Conservation (phyloP, 495 filamentous ascomycete genomes). For the Chaetomium tenue region DNA sequence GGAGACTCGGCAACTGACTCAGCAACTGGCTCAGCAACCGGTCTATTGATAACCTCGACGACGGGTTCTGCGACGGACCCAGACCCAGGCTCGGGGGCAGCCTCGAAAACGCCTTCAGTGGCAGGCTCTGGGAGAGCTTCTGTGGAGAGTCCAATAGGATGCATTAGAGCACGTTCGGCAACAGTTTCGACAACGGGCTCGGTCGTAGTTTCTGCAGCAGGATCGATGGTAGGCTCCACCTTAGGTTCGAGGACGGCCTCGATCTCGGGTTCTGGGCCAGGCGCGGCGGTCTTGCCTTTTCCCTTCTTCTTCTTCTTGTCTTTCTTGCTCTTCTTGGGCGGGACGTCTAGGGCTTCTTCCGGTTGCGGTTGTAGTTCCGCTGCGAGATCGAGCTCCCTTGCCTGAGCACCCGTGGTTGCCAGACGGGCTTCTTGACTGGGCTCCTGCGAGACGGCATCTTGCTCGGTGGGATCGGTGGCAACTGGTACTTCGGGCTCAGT, state of each 20-base stretch:
- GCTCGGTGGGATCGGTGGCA: neutral
- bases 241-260: conserved; percentile 5
- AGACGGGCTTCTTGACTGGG: neutral
- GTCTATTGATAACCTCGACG: neutral
- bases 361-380: neutral
- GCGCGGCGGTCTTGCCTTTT: conserved; percentile 17
- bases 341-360: neutral
- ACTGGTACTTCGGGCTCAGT: conserved; percentile 4
- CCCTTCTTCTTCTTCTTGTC: conserved; percentile 32
- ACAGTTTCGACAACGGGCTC: too few relatives aligned
- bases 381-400: neutral
- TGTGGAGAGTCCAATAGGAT: too few relatives aligned
- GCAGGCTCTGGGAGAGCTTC: neutral
- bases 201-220: too few relatives aligned
- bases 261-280: conserved; percentile 21
- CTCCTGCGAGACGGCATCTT: neutral
- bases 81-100: neutral
- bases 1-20: conserved; percentile 1
- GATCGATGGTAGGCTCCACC: neutral
- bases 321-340: conserved; percentile 31
- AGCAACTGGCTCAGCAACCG: neutral
- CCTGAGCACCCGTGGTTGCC: neutral
- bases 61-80: neutral
- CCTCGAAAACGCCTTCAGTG: neutral
- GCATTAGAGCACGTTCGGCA: too few relatives aligned